phyloP scores from a whole-genome alignment of 371 early-diverging fungal species.

The Phascolomyces articulosus region DNA sequence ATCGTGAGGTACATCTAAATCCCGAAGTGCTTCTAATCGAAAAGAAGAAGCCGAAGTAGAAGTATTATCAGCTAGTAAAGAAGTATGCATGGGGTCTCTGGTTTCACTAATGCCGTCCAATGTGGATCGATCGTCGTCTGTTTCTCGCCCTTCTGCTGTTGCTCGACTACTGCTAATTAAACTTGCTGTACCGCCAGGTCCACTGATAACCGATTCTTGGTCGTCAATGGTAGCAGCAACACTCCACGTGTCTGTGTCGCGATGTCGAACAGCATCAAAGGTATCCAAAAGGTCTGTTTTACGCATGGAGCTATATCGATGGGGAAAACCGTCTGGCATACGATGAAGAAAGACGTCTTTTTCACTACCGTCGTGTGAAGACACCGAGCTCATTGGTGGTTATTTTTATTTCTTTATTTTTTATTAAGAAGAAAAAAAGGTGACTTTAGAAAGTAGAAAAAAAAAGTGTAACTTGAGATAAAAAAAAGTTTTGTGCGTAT shows the following conservation, averaged over 20 bases:
- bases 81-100: constrained; percentile 9
- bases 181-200: constrained; percentile 39
- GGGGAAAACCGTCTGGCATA: constrained; percentile 30
- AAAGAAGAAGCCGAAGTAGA: constrained; percentile 6
- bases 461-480: constrained; percentile 3
- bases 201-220: constrained; percentile 53
- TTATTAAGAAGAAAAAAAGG: neutral
- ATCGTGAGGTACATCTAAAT: constrained; percentile 23
- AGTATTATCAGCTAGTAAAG: neutral
- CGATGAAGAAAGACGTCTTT: constrained; percentile 41
- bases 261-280: constrained; percentile 29
- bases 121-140: constrained; percentile 31
- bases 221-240: constrained; percentile 59
- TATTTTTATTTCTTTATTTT: no score
- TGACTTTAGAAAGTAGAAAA: neutral
- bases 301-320: constrained; percentile 45
- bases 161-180: constrained; percentile 29
- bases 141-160: constrained; percentile 23
- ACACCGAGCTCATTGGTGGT: constrained; percentile 44
- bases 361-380: constrained; percentile 54
- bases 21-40: constrained; percentile 26
- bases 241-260: constrained; percentile 56
- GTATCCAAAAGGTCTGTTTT: constrained; percentile 55
- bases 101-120: constrained; percentile 32
- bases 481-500: no score